Base-by-base conservation (phyloP, 352 stramenopile genomes). In the Phytopythium chamaehyphon region DNA sequence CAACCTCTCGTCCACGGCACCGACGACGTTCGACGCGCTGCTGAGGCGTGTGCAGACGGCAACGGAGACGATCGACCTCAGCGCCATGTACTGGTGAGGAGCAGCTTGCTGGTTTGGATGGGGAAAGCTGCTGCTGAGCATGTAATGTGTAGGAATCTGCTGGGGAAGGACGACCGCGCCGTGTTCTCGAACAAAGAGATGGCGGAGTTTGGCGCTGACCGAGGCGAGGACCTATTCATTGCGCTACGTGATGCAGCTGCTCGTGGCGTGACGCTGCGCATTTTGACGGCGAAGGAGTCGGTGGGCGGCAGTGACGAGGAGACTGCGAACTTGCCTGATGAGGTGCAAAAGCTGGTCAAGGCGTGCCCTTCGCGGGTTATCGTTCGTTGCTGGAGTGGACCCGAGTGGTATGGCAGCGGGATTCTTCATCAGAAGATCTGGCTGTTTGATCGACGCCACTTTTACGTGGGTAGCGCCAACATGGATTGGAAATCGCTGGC, bases 401-500 rank as follows among this genome's bases (percentile, higher is more conserved):
- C 59, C 16, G 59, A 84, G 9, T 93, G 83, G 83, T 93, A 88
- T 47, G 73, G 75, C 26, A 84, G 69, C 22, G 81, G 83, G 19
- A 90, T 93, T 57, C 57, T 93, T 40, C 83, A 93, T 54, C 83
- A 93, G 48, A 93, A 93, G 51, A 60, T 93, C 2, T 90, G 81
- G 76, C 51, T 92, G 21, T 89, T 88, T 43, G 83, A 93, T 33
- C 40, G 57, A 3, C 51, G 55, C 10, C 65, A 87, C 44, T 69
- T 86, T 51, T 92, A 92, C 59, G 62, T 93, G 15, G 83, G 81
- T 5, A 92, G 81, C 46, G 76, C 76, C 51, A 93, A 92, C 56
- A 92, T 92, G 81, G 83, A 93, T 64, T 93, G 83, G 81, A 90
- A 92, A 59, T 87, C 76, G 40, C 60, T 93, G 24, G 69, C 78